Conservation (phyloP, 257 asterid genomes). For the Solanum etuberosum region DNA sequence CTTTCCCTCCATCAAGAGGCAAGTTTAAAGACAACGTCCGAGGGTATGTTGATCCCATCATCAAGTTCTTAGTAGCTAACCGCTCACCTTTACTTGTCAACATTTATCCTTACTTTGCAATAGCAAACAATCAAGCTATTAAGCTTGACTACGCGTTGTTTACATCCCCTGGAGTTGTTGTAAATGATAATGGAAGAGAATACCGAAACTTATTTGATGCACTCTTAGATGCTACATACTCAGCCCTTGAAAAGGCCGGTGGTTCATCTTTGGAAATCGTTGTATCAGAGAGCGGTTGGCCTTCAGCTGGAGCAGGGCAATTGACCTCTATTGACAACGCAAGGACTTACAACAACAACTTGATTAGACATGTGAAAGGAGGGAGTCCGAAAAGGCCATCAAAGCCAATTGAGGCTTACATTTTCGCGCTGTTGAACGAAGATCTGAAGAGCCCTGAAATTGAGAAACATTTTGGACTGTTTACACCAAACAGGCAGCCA, state of each 20-base stretch:
- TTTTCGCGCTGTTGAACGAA: slow-evolving; percentile 25
- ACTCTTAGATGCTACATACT: slow-evolving; percentile 17
- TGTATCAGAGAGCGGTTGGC: slow-evolving; percentile 38
- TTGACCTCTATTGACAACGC: slow-evolving; percentile 14
- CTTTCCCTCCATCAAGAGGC: slow-evolving; percentile 15
- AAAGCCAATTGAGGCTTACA: slow-evolving; percentile 15
- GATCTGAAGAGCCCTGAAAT: slow-evolving; percentile 12
- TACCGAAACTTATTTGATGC: slow-evolving; percentile 23
- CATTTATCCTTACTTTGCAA: slow-evolving; percentile 17
- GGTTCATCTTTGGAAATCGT: slow-evolving; percentile 17
- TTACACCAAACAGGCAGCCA: slow-evolving; percentile 3
- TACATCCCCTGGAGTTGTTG: slow-evolving; percentile 1
- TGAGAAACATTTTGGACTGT: slow-evolving; percentile 23
- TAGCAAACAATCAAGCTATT: neutral
- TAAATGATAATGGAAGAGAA: slow-evolving; percentile 7
- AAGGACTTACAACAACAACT: slow-evolving; percentile 11
- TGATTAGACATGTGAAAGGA: slow-evolving; percentile 9
- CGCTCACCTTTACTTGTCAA: slow-evolving; percentile 18
- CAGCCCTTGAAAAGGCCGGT: slow-evolving; percentile 24
- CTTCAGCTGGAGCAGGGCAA: slow-evolving; percentile 19
- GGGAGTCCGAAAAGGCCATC: slow-evolving; percentile 24
- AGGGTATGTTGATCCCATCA: slow-evolving; percentile 11
- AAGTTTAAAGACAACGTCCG: slow-evolving; percentile 6
- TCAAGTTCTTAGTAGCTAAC: slow-evolving; percentile 9
- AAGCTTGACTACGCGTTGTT: slow-evolving; percentile 16